Evolutionary conservation across 441 rosid genomes (phyloP).

Genomic region (Kokia cookei): DNA sequence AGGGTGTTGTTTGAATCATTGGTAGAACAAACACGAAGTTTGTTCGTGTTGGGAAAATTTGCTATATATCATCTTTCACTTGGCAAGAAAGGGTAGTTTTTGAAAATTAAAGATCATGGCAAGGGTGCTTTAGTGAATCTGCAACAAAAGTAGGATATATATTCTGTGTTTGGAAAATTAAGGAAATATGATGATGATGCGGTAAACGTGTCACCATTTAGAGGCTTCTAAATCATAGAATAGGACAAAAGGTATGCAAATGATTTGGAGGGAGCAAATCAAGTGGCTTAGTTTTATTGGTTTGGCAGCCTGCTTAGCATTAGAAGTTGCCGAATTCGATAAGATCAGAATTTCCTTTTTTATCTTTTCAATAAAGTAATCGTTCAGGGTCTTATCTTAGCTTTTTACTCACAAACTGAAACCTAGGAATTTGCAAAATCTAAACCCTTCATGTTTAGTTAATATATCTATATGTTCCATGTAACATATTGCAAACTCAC

Average conservation of each 20-base stretch:
- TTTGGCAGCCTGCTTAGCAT: background rate
- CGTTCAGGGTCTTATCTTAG: background rate
- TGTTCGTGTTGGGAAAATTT: background rate
- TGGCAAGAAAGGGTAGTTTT: background rate
- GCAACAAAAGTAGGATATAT: no score
- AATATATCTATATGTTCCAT: no score
- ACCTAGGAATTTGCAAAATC: background rate
- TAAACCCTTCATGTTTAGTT: background rate
- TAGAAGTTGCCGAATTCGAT: background rate
- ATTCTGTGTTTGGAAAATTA: background rate
- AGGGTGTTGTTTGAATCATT: background rate
- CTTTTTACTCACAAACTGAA: background rate
- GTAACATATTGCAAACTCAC: no score
- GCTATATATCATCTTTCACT: background rate
- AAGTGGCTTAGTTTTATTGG: background rate
- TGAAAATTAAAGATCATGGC: background rate
- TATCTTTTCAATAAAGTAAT: no score
- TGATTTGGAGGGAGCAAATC: background rate
- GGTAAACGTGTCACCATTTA: background rate
- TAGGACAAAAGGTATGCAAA: background rate
- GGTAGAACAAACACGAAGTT: no score
- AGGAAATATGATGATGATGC: background rate
- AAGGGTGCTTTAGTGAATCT: background rate
- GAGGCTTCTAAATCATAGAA: background rate
- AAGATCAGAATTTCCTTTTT: no score